A percentile compares a stretch with the other conserved stretches of the same genome.
Evolutionary conservation across 2,329 filamentous ascomycete species (phyloP).

Genomic region (Fusarium sterilihyphosum): DNA sequence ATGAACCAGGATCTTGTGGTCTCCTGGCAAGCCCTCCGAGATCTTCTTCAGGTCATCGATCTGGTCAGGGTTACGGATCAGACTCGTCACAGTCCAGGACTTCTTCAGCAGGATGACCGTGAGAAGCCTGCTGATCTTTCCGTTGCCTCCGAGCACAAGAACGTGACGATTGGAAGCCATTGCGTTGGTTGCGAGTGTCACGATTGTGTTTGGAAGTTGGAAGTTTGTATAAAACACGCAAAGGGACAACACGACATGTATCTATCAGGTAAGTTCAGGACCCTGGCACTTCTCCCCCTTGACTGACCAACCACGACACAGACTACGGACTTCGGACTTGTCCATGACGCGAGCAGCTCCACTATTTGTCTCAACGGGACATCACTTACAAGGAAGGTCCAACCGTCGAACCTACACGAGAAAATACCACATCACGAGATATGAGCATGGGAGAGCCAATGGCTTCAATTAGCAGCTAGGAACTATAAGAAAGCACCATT

Average conservation of each 20-base stretch:
- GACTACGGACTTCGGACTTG: slow-evolving; percentile 28
- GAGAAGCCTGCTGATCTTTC: slow-evolving; percentile 75
- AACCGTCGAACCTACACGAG: background rate
- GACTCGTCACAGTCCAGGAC: slow-evolving; percentile 76
- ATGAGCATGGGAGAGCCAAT: background rate
- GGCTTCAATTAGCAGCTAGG: background rate
- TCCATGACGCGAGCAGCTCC: slow-evolving; percentile 37
- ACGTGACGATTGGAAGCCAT: slow-evolving; percentile 54
- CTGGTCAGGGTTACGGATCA: slow-evolving; percentile 76
- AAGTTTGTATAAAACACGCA: slow-evolving; percentile 19
- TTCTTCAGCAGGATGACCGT: slow-evolving; percentile 76
- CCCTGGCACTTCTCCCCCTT: slow-evolving; percentile 2
- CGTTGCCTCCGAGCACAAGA: slow-evolving; percentile 79
- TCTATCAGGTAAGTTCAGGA: slow-evolving; percentile 8
- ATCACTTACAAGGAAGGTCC: background rate
- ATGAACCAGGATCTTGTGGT: slow-evolving; percentile 70
- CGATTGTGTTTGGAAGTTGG: background rate
- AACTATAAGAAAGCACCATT: background rate
- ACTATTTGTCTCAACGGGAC: slow-evolving; percentile 21
- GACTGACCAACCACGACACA: slow-evolving; percentile 14
- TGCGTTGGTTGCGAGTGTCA: background rate
- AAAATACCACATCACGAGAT: background rate
- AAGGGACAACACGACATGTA: background rate
- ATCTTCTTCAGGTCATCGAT: slow-evolving; percentile 68
- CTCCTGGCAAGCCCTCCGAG: slow-evolving; percentile 63